Conservation (phyloP, 2,329 filamentous ascomycete species). For the Colletotrichum neosansevieriae region DNA sequence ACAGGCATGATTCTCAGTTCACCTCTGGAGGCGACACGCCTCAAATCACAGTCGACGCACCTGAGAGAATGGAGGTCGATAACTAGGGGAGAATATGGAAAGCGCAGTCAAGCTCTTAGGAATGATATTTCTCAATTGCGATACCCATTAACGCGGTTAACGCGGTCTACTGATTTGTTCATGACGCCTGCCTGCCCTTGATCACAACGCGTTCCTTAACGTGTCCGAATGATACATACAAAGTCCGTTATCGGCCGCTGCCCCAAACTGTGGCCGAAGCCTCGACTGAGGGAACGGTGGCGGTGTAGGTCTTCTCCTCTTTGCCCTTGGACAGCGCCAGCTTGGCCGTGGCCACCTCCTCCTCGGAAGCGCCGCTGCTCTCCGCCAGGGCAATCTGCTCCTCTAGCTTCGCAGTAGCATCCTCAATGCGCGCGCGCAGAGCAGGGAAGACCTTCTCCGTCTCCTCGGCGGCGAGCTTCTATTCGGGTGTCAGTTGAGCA, state of each 20-base stretch:
- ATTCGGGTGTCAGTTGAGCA: slow-evolving; percentile 17
- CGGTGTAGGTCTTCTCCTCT: slow-evolving; percentile 46
- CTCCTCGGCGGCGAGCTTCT: slow-evolving; percentile 87
- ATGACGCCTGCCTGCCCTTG: slow-evolving; percentile 19
- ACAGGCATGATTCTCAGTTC: slow-evolving; percentile 54
- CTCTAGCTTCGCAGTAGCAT: slow-evolving; percentile 80
- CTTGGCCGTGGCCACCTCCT: slow-evolving; percentile 68
- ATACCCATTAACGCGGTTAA: slow-evolving; percentile 36
- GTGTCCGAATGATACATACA: neutral
- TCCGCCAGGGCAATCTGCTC: slow-evolving; percentile 77
- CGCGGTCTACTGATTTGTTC: neutral
- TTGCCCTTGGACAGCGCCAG: slow-evolving; percentile 65
- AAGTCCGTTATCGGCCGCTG: neutral
- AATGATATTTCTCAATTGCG: slow-evolving; percentile 33
- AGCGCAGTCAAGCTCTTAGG: slow-evolving; percentile 3
- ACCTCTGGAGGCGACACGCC: slow-evolving; percentile 57
- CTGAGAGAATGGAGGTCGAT: slow-evolving; percentile 74
- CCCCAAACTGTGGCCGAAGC: slow-evolving; percentile 1
- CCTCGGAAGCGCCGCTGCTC: slow-evolving; percentile 57
- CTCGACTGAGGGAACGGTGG: neutral
- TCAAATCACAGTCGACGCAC: slow-evolving; percentile 62
- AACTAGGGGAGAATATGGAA: slow-evolving; percentile 5
- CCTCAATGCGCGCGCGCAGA: slow-evolving; percentile 76
- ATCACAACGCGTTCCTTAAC: slow-evolving; percentile 14
- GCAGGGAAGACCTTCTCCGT: slow-evolving; percentile 85